Evolutionary conservation across 2,329 filamentous ascomycete species (phyloP), one percentile per base, ranked within the genome.

Genomic region (Boeremia lycopersici): DNA sequence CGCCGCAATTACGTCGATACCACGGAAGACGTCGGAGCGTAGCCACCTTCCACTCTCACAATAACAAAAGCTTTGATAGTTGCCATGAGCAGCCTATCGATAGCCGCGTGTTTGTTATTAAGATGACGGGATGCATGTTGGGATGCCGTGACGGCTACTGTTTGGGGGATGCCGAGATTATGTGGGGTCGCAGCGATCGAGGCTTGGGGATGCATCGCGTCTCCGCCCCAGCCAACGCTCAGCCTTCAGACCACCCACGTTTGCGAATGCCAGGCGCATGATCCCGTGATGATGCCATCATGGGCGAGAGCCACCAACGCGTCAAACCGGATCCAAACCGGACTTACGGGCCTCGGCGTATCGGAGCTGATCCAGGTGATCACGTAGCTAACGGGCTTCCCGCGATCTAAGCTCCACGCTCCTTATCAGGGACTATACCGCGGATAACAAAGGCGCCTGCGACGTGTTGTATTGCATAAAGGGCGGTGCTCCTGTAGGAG

Each of bases 241-340:
- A 63, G 65, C 68, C 62, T 66, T 65, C 67, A 65, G 62, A 63
- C 60, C 59, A 64, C 64, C 68, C 72, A 74, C 70, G 69, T 71
- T 71, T 55, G 59, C 58, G 41, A 58, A 62, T 42, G 34, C 61
- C 63, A 49, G 68, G 65, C 68, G 68, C 64, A 68, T 70, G 70
- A 73, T 65, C 61, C 56, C 57, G 41, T 56, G 59, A 69, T 68
- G 63, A 69, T 71, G 67, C 59, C 69, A 69, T 69, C 62, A 62
- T 65, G 59, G 59, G 51, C 54, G 42, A 55, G 53, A 53, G 42
- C 54, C 43, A 42, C 48, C 26, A 48, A 49, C 58, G 57, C 58
- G 56, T 62, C 65, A 62, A 67, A 63, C 65, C 65, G 61, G 67
- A 63, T 63, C 53, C 55, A 51, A 61, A 46, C 54, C 57, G 62